Conservation (phyloP, 2,329 filamentous ascomycete species). For the Alternaria sp. region DNA sequence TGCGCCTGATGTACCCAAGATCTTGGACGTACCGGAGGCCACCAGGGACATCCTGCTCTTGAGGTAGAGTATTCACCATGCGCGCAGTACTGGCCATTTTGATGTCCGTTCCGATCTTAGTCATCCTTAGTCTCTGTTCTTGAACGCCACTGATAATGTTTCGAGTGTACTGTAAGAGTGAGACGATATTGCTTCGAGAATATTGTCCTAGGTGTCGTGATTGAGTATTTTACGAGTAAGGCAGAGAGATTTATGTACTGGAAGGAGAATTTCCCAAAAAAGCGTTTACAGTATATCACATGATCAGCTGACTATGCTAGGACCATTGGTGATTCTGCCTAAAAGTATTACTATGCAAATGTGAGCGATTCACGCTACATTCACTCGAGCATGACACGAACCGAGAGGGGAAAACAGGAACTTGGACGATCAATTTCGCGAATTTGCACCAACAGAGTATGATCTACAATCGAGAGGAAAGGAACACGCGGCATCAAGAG, state of each 20-base stretch:
- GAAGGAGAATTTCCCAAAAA: neutral
- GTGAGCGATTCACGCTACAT: neutral
- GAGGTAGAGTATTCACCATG: neutral
- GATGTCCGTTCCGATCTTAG: neutral
- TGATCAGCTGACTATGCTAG: neutral
- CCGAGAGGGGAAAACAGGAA: neutral
- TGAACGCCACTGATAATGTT: no score
- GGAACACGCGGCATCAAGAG: no score
- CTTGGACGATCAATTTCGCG: rapidly evolving
- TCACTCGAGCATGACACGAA: neutral
- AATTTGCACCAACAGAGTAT: no score
- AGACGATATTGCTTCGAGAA: neutral
- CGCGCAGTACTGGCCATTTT: neutral
- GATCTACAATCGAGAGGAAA: no score
- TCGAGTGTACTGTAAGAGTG: neutral
- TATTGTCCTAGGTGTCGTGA: neutral
- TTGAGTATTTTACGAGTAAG: neutral
- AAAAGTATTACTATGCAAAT: neutral
- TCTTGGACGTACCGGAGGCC: neutral
- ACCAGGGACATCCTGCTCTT: neutral
- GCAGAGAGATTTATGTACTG: neutral
- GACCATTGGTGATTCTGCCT: neutral
- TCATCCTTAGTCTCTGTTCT: neutral
- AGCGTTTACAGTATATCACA: neutral
- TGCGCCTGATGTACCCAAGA: neutral